A percentile compares a stretch with the other conserved stretches of the same genome.
These are phyloP conservation scores for Dactylis glomerata DNA, from an alignment of 176 grass and related monocot species.

Conservation along the genomic window DNA sequence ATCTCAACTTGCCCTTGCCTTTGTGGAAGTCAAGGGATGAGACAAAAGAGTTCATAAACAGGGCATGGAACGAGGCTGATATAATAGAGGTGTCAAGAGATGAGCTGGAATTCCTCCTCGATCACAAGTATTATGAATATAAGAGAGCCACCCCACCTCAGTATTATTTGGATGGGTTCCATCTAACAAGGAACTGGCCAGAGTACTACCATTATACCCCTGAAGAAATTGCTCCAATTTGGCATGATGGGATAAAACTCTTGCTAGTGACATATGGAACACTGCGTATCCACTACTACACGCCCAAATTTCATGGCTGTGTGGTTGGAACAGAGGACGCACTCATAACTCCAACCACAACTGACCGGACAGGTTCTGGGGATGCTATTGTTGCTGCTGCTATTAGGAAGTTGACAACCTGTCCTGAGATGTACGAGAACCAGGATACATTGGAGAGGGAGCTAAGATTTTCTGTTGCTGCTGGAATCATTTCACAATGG, in stretches of 20 bases:
- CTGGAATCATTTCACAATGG: slow-evolving; percentile 95
- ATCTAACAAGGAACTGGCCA: slow-evolving; percentile 57
- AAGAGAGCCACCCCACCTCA: slow-evolving; percentile 74
- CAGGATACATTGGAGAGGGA: slow-evolving; percentile 72
- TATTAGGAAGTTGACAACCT: slow-evolving; percentile 67
- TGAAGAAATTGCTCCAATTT: slow-evolving; percentile 74
- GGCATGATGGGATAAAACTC: slow-evolving; percentile 79
- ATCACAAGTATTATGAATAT: slow-evolving; percentile 72
- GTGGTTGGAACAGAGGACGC: slow-evolving; percentile 74
- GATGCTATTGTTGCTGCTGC: slow-evolving; percentile 83
- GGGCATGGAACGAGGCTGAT: slow-evolving; percentile 70
- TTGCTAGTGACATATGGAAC: slow-evolving; percentile 74
- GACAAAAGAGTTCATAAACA: slow-evolving; percentile 60
- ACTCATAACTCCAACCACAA: slow-evolving; percentile 72
- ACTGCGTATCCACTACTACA: slow-evolving; percentile 85
- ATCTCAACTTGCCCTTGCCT: slow-evolving; percentile 82
- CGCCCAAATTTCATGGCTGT: slow-evolving; percentile 71
- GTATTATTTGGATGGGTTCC: slow-evolving; percentile 69
- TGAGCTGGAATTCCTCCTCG: slow-evolving; percentile 89
- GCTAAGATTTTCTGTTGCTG: slow-evolving; percentile 74
- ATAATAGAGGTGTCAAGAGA: slow-evolving; percentile 83
- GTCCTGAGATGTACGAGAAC: slow-evolving; percentile 77
- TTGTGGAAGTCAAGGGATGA: slow-evolving; percentile 78
- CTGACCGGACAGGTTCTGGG: slow-evolving; percentile 85
- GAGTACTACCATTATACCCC: slow-evolving; percentile 62